Evolutionary conservation across 202 grass and related monocot genomes (phyloP), one percentile per base, ranked within the genome.

Genomic region (Cymbopogon flexuosus): DNA sequence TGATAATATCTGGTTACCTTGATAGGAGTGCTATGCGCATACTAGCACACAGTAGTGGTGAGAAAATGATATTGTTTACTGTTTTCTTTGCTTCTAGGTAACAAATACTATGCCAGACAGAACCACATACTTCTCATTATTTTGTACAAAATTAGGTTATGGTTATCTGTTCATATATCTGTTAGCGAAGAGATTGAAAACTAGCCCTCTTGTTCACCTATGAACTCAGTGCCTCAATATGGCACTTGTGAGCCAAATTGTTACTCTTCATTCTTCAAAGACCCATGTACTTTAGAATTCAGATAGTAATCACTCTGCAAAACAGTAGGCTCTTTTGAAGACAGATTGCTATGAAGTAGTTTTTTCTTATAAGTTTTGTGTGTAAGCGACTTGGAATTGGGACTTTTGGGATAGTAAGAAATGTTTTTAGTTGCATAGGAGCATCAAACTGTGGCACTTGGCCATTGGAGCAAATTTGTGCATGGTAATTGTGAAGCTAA

Each of bases 401-500:
- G 15, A 62, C 70, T 72, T 65, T 57, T 65, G 27, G 40, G 59
- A 65, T 81, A 36, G 33, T 43, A 29, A 37, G 43, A 68, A 67
- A 67, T 80, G 49, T 22, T 29, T 69, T 66, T 62, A 84, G 15
- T 52, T 84, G 30, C 56, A 75, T 54, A 3, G 30, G 40, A 19
- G 15, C 45, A 67, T 84, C n/a, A 76, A 81, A 71, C 5, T 64
- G 4, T 46, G 12, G 54, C 8, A 12, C 41, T 68, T 51, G 40
- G 24, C 52, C 18, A 56, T 56, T 21, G 52, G 52, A 62, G 7
- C 52, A 84, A 56, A 45, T 72, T 72, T 76, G n/a, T 33, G 47
- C 72, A 72, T 40, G 37, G 6, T 81, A 81, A 47, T 59, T 27
- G 30, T 61, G 39, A 71, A 81, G 56, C 47, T 59, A 70, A 70